Conservation (phyloP, 768 basidiomycete genomes). For the Suillus alpinus region DNA sequence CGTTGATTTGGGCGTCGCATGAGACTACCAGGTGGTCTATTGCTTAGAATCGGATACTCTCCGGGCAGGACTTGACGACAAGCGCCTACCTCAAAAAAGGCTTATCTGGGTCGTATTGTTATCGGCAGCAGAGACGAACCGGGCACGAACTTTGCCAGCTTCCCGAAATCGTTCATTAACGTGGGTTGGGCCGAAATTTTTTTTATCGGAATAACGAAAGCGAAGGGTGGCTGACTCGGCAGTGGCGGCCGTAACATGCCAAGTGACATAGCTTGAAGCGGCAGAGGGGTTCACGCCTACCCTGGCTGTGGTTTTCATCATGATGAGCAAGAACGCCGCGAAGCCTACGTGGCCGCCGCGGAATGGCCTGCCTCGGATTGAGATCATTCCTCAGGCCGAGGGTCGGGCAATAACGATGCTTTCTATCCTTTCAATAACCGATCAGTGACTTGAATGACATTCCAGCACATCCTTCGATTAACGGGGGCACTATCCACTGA, state of each 20-base stretch:
- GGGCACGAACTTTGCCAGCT: constrained; percentile 38
- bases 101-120: constrained; percentile 32
- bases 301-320: constrained; percentile 43
- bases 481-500: background rate
- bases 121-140: constrained; percentile 42
- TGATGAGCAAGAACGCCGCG: constrained; percentile 45
- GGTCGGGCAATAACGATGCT: background rate
- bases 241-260: constrained; percentile 17
- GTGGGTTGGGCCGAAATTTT: constrained; percentile 28
- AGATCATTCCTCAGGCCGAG: constrained; percentile 17
- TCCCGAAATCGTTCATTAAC: constrained; percentile 32
- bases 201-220: constrained; percentile 25
- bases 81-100: constrained; percentile 31
- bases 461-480: background rate
- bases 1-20: constrained; percentile 12
- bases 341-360: constrained; percentile 44
- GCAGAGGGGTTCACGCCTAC: constrained; percentile 36
- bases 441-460: background rate
- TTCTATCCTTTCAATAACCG: constrained; percentile 2
- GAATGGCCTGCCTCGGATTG: constrained; percentile 36
- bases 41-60: constrained; percentile 22
- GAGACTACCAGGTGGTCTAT: constrained; percentile 14
- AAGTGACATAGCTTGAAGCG: constrained; percentile 26
- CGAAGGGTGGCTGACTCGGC: constrained; percentile 33
- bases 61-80: constrained; percentile 19